Evolutionary conservation across 2,329 filamentous ascomycete species (phyloP), one percentile per base, ranked within the genome.

Genomic region (Sclerotinia glacialis): DNA sequence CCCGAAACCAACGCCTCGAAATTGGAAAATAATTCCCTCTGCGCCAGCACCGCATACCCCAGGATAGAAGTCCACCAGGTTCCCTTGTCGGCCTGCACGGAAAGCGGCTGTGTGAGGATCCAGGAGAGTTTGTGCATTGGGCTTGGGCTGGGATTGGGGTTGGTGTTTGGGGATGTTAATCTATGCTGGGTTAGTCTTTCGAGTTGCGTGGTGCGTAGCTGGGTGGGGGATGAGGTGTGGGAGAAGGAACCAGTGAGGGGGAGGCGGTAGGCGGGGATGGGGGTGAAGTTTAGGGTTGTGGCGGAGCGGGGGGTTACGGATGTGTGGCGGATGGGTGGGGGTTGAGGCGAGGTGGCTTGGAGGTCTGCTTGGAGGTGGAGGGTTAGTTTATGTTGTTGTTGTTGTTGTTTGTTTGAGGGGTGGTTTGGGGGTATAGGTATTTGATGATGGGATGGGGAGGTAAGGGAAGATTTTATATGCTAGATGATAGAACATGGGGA

Each of bases 1-100:
- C 23, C 56, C 5, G 7, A 18, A 28, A 44, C 40, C 14, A 42
- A 18, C 18, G 18, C 34, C 2, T 16, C 23, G 9, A 60, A 42
- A 60, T 46, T 46, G 0, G 21, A 31, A 50, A 34, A 62, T 44
- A 62, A 26, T 9, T 12, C 44, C 28, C 59, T 47, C 28, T 49
- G 59, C 46, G 59, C 46, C 26, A 12, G 8, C 9, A 50, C 28
- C 42, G 59, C 59, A 50, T 50, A 62, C 18, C 59, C 59, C 1
- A 62, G 14, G 11, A 40, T 50, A n/a, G 42, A 49, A 31, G 16
- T 62, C 28, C 42, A n/a, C 59, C 44, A 50, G 11, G 34, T 31
- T 9, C 42, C 46, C 9, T 23, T 6, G 12, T 62, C 46, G n/a
- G 26, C 42, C 5, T 49, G 26, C 1, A 14, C 11, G 3, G n/a